A percentile compares a stretch with the other conserved stretches of the same genome.
Evolutionary conservation across 2,329 filamentous ascomycete genomes (phyloP).

Genomic region (Fusarium sp.): DNA sequence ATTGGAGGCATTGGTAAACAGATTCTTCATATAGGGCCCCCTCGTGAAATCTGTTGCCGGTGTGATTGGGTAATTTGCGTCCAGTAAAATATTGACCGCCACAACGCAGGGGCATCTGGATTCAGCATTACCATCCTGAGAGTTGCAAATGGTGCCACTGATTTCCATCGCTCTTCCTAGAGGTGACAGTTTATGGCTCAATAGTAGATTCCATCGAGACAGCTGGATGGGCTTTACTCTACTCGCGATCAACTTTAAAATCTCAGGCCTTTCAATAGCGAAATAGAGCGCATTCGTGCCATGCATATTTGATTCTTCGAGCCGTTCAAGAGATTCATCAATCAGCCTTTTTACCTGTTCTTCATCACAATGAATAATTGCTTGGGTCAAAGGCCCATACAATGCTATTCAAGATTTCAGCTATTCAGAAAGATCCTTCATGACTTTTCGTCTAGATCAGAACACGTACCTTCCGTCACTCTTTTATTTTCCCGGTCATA

Average conservation of each 20-base stretch:
- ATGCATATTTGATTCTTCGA: neutral
- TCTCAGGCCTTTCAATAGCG: neutral
- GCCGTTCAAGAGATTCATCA: accelerated
- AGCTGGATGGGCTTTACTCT: neutral
- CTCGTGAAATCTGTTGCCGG: neutral
- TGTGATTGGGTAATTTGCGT: neutral
- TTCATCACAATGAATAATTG: neutral
- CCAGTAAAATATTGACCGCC: neutral
- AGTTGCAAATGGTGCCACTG: neutral
- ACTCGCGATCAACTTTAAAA: neutral
- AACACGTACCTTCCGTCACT: neutral
- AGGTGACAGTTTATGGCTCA: accelerated
- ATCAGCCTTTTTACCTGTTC: neutral
- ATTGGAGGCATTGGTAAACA: neutral
- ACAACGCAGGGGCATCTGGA: neutral
- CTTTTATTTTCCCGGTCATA: accelerated
- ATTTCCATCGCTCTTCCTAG: neutral
- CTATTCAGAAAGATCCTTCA: too few relatives aligned
- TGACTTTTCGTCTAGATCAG: accelerated
- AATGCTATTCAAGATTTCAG: neutral
- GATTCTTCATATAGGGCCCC: accelerated
- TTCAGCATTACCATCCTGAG: too few relatives aligned
- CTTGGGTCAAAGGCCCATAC: neutral
- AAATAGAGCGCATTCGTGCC: neutral
- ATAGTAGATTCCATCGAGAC: accelerated